Evolutionary conservation across 164 flowering plant species (phyloP).

Genomic region (Tinospora cordifolia): DNA sequence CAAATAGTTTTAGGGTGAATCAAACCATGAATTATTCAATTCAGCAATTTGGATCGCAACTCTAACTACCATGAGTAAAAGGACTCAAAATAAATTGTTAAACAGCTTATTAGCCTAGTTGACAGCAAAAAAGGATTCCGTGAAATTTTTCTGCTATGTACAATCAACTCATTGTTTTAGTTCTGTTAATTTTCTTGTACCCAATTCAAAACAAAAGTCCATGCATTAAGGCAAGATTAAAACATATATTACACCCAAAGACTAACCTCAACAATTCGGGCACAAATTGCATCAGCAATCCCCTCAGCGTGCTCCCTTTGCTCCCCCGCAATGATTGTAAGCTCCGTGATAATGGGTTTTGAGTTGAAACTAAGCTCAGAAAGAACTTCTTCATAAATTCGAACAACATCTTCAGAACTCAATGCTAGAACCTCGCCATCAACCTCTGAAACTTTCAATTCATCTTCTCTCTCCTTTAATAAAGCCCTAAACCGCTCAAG

Average conservation of each 20-base stretch:
- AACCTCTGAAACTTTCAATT: conserved; percentile 32
- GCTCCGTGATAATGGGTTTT: conserved; percentile 92
- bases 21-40: no score
- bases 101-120: no score
- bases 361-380: conserved; percentile 73
- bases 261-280: conserved; percentile 75
- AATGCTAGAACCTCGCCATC: conserved; percentile 26
- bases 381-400: conserved; percentile 54
- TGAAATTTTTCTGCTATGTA: no score
- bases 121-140: no score
- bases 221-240: not conserved
- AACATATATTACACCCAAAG: no score
- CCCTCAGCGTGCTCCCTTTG: conserved; percentile 61
- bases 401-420: conserved; percentile 55
- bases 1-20: no score
- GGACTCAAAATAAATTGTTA: no score
- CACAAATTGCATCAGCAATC: conserved; percentile 83
- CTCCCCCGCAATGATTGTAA: conserved; percentile 91
- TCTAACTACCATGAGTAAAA: no score
- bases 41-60: no score
- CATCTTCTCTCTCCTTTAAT: conserved; percentile 61
- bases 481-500: conserved; percentile 56
- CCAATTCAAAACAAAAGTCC: not conserved
- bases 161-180: not conserved
- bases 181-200: not conserved